phyloP scores from a whole-genome alignment of 371 early-diverging fungal genomes.

The Apophysomyces elegans region DNA sequence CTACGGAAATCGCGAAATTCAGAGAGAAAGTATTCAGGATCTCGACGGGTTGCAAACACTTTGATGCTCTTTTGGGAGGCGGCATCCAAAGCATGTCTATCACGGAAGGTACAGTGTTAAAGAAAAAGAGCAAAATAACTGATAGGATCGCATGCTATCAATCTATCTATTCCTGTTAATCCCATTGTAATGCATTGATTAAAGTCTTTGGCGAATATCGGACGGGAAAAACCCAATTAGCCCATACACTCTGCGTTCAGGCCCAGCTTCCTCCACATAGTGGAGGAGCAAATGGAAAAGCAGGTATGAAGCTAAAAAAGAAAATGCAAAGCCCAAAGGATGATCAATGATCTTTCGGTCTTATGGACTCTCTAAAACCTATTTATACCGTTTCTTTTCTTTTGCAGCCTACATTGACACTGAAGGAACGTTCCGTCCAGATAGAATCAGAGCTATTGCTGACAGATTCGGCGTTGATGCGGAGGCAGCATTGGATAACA shows the following conservation, averaged over 20 bases:
- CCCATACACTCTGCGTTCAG: conserved; percentile 79
- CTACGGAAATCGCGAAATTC: conserved; percentile 78
- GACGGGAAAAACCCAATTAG: conserved; percentile 85
- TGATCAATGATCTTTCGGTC: too few relatives aligned
- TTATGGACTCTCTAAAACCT: too few relatives aligned
- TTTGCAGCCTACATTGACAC: conserved; percentile 78
- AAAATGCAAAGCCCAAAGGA: neutral
- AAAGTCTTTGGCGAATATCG: conserved; percentile 77
- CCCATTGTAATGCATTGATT: neutral
- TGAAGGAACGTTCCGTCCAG: conserved; percentile 84
- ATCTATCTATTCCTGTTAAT: too few relatives aligned
- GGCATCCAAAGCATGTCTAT: conserved; percentile 91
- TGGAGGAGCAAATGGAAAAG: conserved; percentile 78
- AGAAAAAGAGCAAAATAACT: neutral
- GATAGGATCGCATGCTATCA: too few relatives aligned
- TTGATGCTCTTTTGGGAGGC: conserved; percentile 91
- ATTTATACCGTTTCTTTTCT: neutral
- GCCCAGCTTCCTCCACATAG: conserved; percentile 66
- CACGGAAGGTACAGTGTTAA: conserved; percentile 62
- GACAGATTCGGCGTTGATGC: conserved; percentile 76
- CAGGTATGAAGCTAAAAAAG: conserved; percentile 26
- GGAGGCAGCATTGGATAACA: conserved; percentile 68
- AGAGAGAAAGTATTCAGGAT: conserved; percentile 83
- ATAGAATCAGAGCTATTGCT: conserved; percentile 76
- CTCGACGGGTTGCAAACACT: conserved; percentile 88